Evolutionary conservation across 306 rosid genomes (phyloP).

Genomic region (Malus sieversii): DNA sequence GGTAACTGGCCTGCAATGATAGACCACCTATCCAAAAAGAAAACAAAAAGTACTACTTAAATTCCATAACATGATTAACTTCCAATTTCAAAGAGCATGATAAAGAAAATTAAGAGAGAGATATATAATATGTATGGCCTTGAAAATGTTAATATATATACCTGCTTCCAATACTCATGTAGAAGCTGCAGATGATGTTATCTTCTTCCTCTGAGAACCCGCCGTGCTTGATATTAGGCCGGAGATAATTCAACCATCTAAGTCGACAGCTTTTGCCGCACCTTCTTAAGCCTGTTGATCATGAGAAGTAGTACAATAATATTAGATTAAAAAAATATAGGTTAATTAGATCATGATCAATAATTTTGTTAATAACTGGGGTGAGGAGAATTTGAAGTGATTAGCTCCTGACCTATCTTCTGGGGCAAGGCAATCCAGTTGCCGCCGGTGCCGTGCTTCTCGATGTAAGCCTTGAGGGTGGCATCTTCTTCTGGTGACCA

Average conservation of each 20-base stretch:
- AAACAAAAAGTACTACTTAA: neutral
- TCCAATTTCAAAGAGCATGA: neutral
- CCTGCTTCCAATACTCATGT: conserved; percentile 95
- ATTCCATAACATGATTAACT: neutral
- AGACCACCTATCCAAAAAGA: conserved; percentile 63
- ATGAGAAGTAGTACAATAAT: neutral
- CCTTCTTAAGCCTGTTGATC: conserved; percentile 64
- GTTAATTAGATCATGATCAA: neutral
- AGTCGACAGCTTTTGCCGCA: conserved; percentile 98
- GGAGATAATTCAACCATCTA: conserved; percentile 89
- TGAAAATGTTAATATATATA: conserved; percentile 3
- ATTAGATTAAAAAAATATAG: neutral
- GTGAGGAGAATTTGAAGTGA: neutral
- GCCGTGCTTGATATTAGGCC: conserved; percentile 92
- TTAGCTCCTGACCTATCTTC: conserved; percentile 55
- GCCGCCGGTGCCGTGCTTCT: conserved; percentile 77
- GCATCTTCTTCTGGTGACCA: conserved; percentile 99
- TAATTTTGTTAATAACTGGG: neutral
- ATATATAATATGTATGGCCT: neutral
- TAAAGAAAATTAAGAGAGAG: neutral
- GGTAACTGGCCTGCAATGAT: conserved; percentile 92
- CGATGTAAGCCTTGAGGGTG: conserved; percentile 81
- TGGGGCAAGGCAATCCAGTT: conserved; percentile 98
- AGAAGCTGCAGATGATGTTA: conserved; percentile 82
- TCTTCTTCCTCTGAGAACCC: conserved; percentile 96